phyloP scores from a whole-genome alignment of 768 basidiomycete species.

The Tricholoma hemisulphureum region DNA sequence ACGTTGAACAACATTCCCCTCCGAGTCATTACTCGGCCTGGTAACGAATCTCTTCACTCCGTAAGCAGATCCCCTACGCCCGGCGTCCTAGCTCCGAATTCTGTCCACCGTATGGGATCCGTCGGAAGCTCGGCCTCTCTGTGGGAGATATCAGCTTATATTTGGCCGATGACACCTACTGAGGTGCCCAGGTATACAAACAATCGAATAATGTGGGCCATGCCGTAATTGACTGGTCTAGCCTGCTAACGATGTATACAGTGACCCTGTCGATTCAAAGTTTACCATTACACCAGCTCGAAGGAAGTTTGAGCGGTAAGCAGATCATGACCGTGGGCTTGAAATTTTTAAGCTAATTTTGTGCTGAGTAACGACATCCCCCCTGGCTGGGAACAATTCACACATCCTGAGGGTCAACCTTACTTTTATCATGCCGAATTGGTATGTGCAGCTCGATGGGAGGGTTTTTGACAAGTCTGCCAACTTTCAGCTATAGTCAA shows the following conservation, averaged over 20 bases:
- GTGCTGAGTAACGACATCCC: constrained; percentile 5
- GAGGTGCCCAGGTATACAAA: background rate
- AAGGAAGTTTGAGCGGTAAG: background rate
- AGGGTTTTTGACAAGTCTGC: background rate
- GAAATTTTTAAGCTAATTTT: background rate
- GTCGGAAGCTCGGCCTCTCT: background rate
- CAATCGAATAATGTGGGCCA: background rate
- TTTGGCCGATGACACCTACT: background rate
- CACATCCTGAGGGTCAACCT: constrained; percentile 31
- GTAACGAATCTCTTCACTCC: background rate
- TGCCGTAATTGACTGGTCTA: background rate
- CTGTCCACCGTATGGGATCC: background rate
- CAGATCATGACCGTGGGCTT: background rate
- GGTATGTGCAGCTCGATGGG: constrained; percentile 14
- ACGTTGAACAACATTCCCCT: background rate
- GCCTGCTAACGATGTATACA: background rate
- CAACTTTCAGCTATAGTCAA: constrained; percentile 22
- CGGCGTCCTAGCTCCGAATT: background rate
- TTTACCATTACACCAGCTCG: background rate
- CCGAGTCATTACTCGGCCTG: background rate
- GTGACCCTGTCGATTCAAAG: background rate
- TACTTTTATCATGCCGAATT: constrained; percentile 31
- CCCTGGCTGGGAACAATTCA: constrained; percentile 25
- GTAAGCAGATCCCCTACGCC: background rate
- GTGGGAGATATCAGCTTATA: background rate